A percentile compares a stretch with the other conserved stretches of the same genome.
Evolutionary conservation across 2,329 filamentous ascomycete species (phyloP).

Genomic region (Elsinoe batatas): DNA sequence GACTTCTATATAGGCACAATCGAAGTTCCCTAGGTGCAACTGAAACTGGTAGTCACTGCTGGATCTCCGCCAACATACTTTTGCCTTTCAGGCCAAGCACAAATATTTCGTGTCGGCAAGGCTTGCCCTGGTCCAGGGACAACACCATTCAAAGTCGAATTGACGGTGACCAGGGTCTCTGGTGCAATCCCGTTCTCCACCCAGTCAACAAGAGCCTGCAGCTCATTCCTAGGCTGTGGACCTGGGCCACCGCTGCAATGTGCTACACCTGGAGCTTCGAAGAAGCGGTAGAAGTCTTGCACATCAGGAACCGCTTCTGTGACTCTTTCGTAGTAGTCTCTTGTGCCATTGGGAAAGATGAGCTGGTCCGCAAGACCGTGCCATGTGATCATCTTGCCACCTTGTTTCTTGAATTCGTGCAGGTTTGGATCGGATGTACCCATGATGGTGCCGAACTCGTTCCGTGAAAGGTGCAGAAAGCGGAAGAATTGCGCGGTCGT

Average conservation of each 20-base stretch:
- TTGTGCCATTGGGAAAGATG: slow-evolving; percentile 29
- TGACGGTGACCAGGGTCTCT: slow-evolving; percentile 20
- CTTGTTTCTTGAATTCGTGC: slow-evolving; percentile 26
- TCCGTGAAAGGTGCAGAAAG: slow-evolving; percentile 21
- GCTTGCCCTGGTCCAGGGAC: too few relatives aligned
- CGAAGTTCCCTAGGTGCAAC: background rate
- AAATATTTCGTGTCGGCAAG: background rate
- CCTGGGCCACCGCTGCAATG: slow-evolving; percentile 23
- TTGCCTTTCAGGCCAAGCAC: background rate
- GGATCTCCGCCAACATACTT: background rate
- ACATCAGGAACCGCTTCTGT: slow-evolving; percentile 20
- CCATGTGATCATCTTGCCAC: slow-evolving; percentile 36
- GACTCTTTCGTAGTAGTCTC: slow-evolving; percentile 31
- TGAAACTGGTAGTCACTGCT: background rate
- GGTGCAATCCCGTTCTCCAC: slow-evolving; percentile 26
- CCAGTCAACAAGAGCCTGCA: slow-evolving; percentile 27
- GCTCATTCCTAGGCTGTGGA: background rate
- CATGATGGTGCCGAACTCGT: slow-evolving; percentile 24
- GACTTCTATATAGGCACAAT: too few relatives aligned
- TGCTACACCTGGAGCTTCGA: slow-evolving; percentile 30
- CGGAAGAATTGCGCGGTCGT: slow-evolving; percentile 20
- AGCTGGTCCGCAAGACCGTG: slow-evolving; percentile 33
- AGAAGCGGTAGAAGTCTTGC: slow-evolving; percentile 30
- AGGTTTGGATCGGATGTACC: slow-evolving; percentile 32
- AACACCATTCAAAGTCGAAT: background rate